Percentiles rank a stretch among this genome's conserved stretches.
These are phyloP conservation scores for Linnemannia elongata DNA, from an alignment of 192 early-diverging fungal species.

Conservation along the genomic window DNA sequence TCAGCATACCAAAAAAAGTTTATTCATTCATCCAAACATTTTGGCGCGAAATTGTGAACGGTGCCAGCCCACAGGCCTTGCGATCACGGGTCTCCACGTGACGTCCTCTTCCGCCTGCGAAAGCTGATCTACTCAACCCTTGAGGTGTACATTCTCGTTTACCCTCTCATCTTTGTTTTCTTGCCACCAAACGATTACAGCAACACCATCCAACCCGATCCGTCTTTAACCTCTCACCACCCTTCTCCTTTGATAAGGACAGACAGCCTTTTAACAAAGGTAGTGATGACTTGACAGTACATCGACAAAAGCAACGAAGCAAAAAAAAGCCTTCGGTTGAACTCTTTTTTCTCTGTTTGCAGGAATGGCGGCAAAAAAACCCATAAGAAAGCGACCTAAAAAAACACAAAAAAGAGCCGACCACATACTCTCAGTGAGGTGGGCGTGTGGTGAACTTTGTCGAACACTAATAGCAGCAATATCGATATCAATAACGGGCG, in stretches of 20 bases:
- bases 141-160: too few relatives aligned
- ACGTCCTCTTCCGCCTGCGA: background rate
- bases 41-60: too few relatives aligned
- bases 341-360: background rate
- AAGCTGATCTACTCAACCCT: background rate
- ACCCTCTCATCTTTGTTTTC: background rate
- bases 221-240: background rate
- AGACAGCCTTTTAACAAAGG: background rate
- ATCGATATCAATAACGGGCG: background rate
- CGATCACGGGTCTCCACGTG: background rate
- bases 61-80: background rate
- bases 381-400: slow-evolving; percentile 9
- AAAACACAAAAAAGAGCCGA: background rate
- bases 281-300: background rate
- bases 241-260: background rate
- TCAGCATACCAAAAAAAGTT: background rate
- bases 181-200: background rate
- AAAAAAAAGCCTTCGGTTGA: background rate
- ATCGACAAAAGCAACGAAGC: background rate
- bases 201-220: background rate
- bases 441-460: background rate
- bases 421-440: background rate
- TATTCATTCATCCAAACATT: background rate
- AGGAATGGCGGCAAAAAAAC: slow-evolving; percentile 10
- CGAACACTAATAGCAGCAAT: background rate